A percentile compares a stretch with the other conserved stretches of the same genome.
phyloP scores from a whole-genome alignment of 1,284 basidiomycete genomes.

The Erythrobasidium hasegawianum region DNA sequence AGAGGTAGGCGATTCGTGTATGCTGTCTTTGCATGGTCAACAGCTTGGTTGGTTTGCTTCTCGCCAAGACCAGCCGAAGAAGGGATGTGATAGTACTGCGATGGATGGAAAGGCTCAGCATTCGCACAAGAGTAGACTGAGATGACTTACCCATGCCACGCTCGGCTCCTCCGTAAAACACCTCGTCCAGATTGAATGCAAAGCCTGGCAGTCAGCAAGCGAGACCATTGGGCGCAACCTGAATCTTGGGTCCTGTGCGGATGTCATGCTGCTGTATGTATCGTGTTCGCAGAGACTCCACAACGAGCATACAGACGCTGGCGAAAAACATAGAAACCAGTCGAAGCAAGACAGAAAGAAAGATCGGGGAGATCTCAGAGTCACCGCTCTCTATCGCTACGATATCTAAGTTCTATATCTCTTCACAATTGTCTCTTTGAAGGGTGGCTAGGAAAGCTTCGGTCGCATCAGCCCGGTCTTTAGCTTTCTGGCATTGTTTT shows the following conservation, averaged over 20 bases:
- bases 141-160: neutral
- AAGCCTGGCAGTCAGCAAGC: neutral
- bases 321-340: no score
- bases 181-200: neutral
- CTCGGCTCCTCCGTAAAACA: slow-evolving; percentile 1
- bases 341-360: no score
- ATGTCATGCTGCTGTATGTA: no score
- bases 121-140: neutral
- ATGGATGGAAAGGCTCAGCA: neutral
- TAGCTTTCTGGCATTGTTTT: slow-evolving; percentile 5
- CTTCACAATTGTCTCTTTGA: no score
- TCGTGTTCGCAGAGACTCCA: no score
- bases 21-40: neutral
- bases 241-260: no score
- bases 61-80: neutral
- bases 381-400: no score
- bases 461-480: slow-evolving; percentile 21
- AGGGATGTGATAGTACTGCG: slow-evolving; percentile 5
- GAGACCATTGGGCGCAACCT: neutral
- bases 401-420: no score
- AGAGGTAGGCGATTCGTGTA: neutral
- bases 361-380: no score
- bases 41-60: neutral
- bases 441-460: slow-evolving; percentile 7
- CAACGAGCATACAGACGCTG: no score